These are phyloP conservation scores for Phlebiopsis gigantea DNA, from an alignment of 768 basidiomycete species.

Conservation along the genomic window DNA sequence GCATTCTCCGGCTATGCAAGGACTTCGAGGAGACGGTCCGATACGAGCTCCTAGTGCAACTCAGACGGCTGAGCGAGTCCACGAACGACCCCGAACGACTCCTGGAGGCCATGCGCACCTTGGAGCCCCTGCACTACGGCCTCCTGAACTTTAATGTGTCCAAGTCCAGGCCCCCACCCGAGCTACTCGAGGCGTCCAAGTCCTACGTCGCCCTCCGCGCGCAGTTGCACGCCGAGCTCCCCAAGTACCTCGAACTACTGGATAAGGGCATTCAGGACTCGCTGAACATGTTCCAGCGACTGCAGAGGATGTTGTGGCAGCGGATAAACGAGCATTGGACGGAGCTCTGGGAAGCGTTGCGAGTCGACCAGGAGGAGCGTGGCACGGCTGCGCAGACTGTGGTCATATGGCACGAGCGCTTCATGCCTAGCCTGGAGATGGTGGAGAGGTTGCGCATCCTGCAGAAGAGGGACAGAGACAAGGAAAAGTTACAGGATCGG, in stretches of 20 bases:
- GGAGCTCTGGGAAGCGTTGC: constrained; percentile 71
- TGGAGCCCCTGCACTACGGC: constrained; percentile 67
- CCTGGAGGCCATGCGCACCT: constrained; percentile 62
- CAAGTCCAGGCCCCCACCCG: constrained; percentile 61
- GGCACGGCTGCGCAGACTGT: constrained; percentile 65
- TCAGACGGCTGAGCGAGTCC: constrained; percentile 53
- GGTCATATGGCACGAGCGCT: constrained; percentile 65
- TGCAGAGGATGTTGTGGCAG: constrained; percentile 57
- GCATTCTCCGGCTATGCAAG: constrained; percentile 46
- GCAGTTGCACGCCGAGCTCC: constrained; percentile 68
- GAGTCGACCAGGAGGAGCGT: constrained; percentile 37
- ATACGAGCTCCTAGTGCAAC: constrained; percentile 49
- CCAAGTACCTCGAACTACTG: constrained; percentile 52
- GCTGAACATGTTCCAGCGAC: constrained; percentile 45
- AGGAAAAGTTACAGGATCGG: constrained; percentile 20
- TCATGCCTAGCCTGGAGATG: constrained; percentile 57
- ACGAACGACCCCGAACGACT: constrained; percentile 61
- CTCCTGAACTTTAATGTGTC: constrained; percentile 63
- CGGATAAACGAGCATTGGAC: constrained; percentile 63
- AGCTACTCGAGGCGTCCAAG: constrained; percentile 67
- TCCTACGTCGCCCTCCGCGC: constrained; percentile 74
- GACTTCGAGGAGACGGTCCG: constrained; percentile 51
- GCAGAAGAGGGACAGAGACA: not conserved
- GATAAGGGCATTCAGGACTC: constrained; percentile 53
- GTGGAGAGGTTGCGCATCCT: constrained; percentile 35